phyloP scores from a whole-genome alignment of 345 rosid species.

The Bruguiera gymnorhiza region DNA sequence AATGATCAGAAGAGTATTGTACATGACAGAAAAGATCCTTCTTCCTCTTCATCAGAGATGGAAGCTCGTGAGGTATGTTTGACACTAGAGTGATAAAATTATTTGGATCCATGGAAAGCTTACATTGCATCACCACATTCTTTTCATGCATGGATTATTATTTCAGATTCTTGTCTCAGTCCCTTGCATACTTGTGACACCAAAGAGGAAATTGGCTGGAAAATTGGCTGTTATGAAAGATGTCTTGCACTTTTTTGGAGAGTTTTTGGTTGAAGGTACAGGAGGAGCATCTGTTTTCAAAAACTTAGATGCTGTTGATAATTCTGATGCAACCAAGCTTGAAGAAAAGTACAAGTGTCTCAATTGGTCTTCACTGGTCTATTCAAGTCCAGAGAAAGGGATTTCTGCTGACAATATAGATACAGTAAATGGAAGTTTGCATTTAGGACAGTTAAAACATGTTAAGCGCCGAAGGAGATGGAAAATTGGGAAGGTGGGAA shows the following conservation, averaged over 20 bases:
- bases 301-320: constrained; percentile 47
- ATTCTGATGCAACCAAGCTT: constrained; percentile 49
- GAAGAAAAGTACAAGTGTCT: constrained; percentile 57
- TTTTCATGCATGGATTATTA: constrained; percentile 19
- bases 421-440: constrained; percentile 38
- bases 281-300: constrained; percentile 85
- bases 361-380: constrained; percentile 50
- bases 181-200: constrained; percentile 83
- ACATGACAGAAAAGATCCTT: constrained; percentile 53
- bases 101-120: not conserved
- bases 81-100: constrained; percentile 10
- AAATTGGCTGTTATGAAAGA: constrained; percentile 75
- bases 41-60: constrained; percentile 56
- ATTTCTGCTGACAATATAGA: constrained; percentile 38
- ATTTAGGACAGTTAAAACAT: constrained; percentile 49
- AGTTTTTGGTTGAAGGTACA: constrained; percentile 86
- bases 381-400: constrained; percentile 44
- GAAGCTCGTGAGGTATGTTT: constrained; percentile 70
- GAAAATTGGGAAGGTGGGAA: constrained; percentile 71
- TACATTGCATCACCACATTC: constrained; percentile 10
- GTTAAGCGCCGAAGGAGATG: constrained; percentile 91
- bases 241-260: constrained; percentile 86
- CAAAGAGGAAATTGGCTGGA: constrained; percentile 92
- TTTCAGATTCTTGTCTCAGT: constrained; percentile 72
- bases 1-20: constrained; percentile 54